Base-by-base conservation (phyloP, 2,329 filamentous ascomycete genomes). In the Annulohypoxylon truncatum region DNA sequence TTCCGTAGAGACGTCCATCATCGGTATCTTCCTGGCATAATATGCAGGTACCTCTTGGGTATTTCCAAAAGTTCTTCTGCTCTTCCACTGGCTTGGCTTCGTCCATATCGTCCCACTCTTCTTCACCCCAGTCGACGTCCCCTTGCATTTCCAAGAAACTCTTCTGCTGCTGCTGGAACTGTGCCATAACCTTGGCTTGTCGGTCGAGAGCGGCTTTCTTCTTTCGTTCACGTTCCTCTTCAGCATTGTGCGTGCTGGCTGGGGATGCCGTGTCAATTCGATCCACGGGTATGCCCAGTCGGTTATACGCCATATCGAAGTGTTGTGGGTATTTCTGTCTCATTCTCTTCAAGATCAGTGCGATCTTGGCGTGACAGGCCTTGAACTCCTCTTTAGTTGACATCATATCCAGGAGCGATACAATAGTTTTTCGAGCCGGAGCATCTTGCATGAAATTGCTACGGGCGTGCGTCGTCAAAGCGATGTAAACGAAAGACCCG, bases 141-240 rank as follows among this genome's bases (percentile, higher is more conserved):
- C 88, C 91, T 78, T 97, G 94, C 69, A 91, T 96, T 61, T 93
- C 91, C 81, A 99, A 82, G 80, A 99, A 99, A 73, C 89, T 96
- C 79, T 96, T 95, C 77, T 98, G 96, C 76, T 99, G 95, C 76
- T 97, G 92, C 77, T 98, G 96, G 80, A 99, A 97, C 76, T 97
- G 94, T 1, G 94, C 96, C 94, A 99, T 97, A 29, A 99, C 93
- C 74, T 89, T 92, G 1, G 94, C 94, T 79, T 98, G 94, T 20
- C 96, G 89, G 72, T 94, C 95, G 40, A 94, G 81, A 0, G 96
- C 96, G 55, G 95, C 92, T 79, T 92, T 92, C 84, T 97, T 99
- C 82, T 95, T 97, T 66, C 89, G 83, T 77, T 95, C 92, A 13
- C 88, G 87, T 74, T 95, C 92, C 70, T 91, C 91, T 64, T 92